These are phyloP conservation scores for Aspergillus japonicus DNA, from an alignment of 2,329 filamentous ascomycete species.

Conservation along the genomic window DNA sequence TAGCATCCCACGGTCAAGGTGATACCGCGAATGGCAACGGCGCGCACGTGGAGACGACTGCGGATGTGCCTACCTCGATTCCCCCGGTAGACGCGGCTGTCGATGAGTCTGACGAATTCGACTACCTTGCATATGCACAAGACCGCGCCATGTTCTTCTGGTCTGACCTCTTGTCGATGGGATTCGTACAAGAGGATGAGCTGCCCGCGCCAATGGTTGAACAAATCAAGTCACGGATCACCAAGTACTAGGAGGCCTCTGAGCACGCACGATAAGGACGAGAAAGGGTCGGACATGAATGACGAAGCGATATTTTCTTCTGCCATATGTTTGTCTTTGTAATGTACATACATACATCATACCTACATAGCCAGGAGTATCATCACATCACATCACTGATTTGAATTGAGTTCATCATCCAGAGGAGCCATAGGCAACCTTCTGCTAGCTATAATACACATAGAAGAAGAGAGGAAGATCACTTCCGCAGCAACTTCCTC, in stretches of 20 bases:
- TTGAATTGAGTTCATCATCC: background rate
- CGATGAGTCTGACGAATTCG: constrained; percentile 73
- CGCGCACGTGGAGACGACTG: constrained; percentile 6
- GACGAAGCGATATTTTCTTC: background rate
- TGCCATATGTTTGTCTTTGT: background rate
- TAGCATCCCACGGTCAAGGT: constrained; percentile 16
- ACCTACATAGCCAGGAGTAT: background rate
- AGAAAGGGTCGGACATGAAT: background rate
- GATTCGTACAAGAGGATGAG: constrained; percentile 72
- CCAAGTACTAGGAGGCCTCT: constrained; percentile 55
- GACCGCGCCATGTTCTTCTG: constrained; percentile 91
- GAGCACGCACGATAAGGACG: background rate
- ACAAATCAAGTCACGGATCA: constrained; percentile 61
- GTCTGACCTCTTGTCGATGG: constrained; percentile 80
- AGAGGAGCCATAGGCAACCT: background rate
- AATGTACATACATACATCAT: background rate
- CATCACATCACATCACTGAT: background rate
- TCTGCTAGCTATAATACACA: background rate
- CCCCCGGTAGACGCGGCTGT: constrained; percentile 47
- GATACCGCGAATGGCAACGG: constrained; percentile 10
- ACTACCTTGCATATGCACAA: constrained; percentile 89
- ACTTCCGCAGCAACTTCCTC: constrained; percentile 39
- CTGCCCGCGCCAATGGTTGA: constrained; percentile 66
- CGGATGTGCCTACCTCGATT: constrained; percentile 20
- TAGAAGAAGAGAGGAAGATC: background rate